Percentiles rank a stretch among this genome's conserved stretches.
These are phyloP conservation scores for Xylaria grammica DNA, from an alignment of 495 filamentous ascomycete species.

Conservation along the genomic window DNA sequence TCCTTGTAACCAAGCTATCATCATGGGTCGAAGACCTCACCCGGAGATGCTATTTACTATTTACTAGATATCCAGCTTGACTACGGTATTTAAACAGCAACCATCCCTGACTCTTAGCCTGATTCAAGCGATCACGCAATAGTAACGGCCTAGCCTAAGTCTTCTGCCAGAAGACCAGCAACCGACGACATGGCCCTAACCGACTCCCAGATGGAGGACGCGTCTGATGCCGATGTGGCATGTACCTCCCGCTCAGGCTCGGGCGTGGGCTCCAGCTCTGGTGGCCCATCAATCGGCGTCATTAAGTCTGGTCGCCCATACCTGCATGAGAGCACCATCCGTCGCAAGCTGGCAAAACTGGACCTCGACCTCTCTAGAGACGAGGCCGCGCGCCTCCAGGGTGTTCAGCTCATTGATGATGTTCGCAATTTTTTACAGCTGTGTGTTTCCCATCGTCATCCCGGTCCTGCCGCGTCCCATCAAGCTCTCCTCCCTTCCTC, in stretches of 20 bases:
- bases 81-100: too few relatives aligned
- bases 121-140: not conserved
- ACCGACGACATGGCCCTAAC: conserved; percentile 7
- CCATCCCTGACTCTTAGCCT: too few relatives aligned
- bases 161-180: conserved; percentile 4
- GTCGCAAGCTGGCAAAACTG: conserved; percentile 23
- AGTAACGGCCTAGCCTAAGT: conserved; percentile 3
- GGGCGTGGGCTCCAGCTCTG: conserved; percentile 1
- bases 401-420: conserved; percentile 80
- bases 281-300: conserved; percentile 20
- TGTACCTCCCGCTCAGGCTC: conserved; percentile 1
- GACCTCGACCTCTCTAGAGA: conserved; percentile 47
- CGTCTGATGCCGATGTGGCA: conserved; percentile 16
- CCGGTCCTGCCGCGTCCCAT: not conserved
- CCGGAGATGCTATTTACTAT: not conserved
- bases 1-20: too few relatives aligned
- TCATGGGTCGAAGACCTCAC: too few relatives aligned
- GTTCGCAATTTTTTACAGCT: conserved; percentile 73
- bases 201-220: conserved; percentile 22
- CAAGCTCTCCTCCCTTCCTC: not conserved
- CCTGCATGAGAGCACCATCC: conserved; percentile 20
- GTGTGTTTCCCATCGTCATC: conserved; percentile 50
- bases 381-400: conserved; percentile 72
- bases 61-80: too few relatives aligned
- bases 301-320: conserved; percentile 21